Evolutionary conservation across 192 early-diverging fungal genomes (phyloP).

Genomic region (Gigaspora rosea): DNA sequence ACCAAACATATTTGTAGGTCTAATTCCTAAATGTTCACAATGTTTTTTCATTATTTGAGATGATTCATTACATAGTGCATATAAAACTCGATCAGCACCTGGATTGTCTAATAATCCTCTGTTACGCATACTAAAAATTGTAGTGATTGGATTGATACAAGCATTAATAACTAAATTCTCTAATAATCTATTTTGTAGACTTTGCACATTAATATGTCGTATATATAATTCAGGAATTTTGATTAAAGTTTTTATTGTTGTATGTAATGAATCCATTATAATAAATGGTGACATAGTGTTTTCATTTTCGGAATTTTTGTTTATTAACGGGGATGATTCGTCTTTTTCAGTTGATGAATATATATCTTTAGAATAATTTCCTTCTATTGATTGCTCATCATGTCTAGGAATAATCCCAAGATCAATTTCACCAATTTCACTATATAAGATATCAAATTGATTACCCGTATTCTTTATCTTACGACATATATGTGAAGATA

Average conservation of each 20-base stretch:
- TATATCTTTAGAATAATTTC: neutral
- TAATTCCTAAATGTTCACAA: conserved; percentile 7
- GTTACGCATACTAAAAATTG: conserved; percentile 58
- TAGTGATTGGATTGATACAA: conserved; percentile 64
- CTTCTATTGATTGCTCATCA: neutral
- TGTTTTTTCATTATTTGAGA: conserved; percentile 24
- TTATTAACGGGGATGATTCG: neutral
- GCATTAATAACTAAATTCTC: conserved; percentile 68
- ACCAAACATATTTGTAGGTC: conserved; percentile 33
- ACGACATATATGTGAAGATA: neutral
- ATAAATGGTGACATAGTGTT: neutral
- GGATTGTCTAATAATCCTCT: conserved; percentile 45
- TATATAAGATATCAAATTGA: neutral
- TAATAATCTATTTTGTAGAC: conserved; percentile 47
- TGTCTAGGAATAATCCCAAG: conserved; percentile 17
- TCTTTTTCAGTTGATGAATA: neutral
- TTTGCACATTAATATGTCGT: conserved; percentile 42
- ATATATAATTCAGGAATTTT: conserved; percentile 35
- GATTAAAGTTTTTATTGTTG: conserved; percentile 6
- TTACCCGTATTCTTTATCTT: neutral
- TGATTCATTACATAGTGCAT: conserved; percentile 34
- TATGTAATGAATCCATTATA: neutral
- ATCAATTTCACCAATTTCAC: conserved; percentile 3
- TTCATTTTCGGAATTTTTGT: neutral
- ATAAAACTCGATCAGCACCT: conserved; percentile 24